Evolutionary conservation across 768 basidiomycete genomes (phyloP).

Genomic region (Cubamyces lactineus): DNA sequence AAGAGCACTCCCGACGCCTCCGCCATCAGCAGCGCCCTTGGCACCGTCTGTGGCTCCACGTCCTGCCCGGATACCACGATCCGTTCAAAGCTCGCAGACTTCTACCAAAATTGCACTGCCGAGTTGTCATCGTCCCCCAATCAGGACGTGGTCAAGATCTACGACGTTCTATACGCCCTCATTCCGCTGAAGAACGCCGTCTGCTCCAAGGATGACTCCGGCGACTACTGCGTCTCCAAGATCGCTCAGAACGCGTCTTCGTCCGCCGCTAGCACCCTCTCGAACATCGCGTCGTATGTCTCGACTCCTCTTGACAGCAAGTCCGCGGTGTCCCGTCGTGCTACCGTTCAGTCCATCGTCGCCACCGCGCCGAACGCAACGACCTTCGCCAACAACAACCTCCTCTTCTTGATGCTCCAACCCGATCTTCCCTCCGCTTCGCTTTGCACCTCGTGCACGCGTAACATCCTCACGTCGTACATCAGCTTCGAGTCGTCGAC

Average conservation of each 20-base stretch:
- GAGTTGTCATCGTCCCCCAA: slow-evolving; percentile 66
- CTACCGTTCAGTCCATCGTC: slow-evolving; percentile 37
- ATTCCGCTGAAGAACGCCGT: slow-evolving; percentile 65
- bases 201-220: slow-evolving; percentile 75
- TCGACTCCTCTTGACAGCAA: slow-evolving; percentile 25
- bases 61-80: slow-evolving; percentile 63
- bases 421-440: slow-evolving; percentile 47
- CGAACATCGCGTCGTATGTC: slow-evolving; percentile 32
- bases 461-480: slow-evolving; percentile 75
- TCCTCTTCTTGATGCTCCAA: slow-evolving; percentile 81
- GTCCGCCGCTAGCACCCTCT: slow-evolving; percentile 8
- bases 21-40: slow-evolving; percentile 55
- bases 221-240: slow-evolving; percentile 68
- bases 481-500: slow-evolving; percentile 69
- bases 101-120: slow-evolving; percentile 67
- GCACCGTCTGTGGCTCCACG: slow-evolving; percentile 52
- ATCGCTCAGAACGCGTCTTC: slow-evolving; percentile 40
- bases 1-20: slow-evolving; percentile 38
- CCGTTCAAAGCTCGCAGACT: slow-evolving; percentile 62
- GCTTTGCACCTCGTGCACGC: slow-evolving; percentile 85
- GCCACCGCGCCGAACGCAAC: slow-evolving; percentile 53
- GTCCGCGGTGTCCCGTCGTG: slow-evolving; percentile 27
- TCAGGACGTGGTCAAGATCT: slow-evolving; percentile 57
- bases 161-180: slow-evolving; percentile 81
- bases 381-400: slow-evolving; percentile 58